Evolutionary conservation across 23 red algal genomes (phyloP).

Genomic region (Gracilaria caudata): DNA sequence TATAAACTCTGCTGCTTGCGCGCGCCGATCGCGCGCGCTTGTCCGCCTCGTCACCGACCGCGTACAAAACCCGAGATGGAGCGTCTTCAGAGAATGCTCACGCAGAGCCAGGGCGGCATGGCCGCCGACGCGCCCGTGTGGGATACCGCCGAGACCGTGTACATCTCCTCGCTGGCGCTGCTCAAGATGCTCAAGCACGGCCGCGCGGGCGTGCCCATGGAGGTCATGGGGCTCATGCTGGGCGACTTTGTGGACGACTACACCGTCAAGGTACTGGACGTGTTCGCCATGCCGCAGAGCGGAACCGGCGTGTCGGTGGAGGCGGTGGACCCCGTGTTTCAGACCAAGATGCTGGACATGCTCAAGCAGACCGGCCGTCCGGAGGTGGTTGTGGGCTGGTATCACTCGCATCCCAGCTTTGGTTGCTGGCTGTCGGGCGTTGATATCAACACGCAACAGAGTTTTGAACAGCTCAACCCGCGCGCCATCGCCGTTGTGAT

Average conservation of each 20-base stretch:
- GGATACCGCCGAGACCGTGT: constrained; percentile 95
- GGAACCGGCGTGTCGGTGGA: constrained; percentile 98
- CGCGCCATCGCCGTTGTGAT: constrained; percentile 96
- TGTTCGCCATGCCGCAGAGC: constrained; percentile 99
- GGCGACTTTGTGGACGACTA: constrained; percentile 99
- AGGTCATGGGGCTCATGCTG: constrained; percentile 99
- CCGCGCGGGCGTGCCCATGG: constrained; percentile 98
- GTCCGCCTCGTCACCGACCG: not conserved
- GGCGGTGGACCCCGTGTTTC: constrained; percentile 96
- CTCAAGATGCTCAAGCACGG: constrained; percentile 99
- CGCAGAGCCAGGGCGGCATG: constrained; percentile 63
- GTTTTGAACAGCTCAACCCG: constrained; percentile 96
- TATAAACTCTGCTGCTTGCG: too few species aligned
- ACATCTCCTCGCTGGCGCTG: constrained; percentile 98
- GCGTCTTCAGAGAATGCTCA: constrained; percentile 78
- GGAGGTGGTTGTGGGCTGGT: constrained; percentile 99
- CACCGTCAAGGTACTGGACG: constrained; percentile 98
- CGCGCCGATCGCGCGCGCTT: not conserved
- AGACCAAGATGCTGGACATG: constrained; percentile 99
- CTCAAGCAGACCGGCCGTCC: constrained; percentile 95
- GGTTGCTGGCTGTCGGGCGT: constrained; percentile 99
- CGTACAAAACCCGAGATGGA: constrained; percentile 68
- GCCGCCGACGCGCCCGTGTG: constrained; percentile 75
- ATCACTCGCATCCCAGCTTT: constrained; percentile 97
- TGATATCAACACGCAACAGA: constrained; percentile 98